Conservation (phyloP, 225 moss, liverwort and hornwort genomes). For the Physcomitrium patens region DNA sequence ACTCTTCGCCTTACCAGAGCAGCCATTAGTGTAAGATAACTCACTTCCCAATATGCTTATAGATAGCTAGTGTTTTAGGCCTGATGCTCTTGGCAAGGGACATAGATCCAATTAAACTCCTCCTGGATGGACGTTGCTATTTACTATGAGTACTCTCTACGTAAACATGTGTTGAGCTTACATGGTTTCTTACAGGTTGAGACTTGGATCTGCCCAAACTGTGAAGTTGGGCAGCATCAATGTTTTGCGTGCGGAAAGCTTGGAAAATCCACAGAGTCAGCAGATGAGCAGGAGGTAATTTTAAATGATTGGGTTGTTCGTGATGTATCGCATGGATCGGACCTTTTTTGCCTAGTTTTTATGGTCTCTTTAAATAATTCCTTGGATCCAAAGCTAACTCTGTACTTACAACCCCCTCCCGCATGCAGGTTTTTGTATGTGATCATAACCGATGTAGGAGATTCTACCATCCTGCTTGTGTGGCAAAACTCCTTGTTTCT, state of each 20-base stretch:
- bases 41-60: constrained; percentile 6
- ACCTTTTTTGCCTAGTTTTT: background rate
- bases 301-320: background rate
- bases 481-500: constrained; percentile 58
- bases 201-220: constrained; percentile 64
- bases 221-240: constrained; percentile 53
- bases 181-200: constrained; percentile 37
- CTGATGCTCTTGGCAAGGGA: background rate
- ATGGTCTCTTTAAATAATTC: background rate
- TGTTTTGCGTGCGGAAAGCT: constrained; percentile 63
- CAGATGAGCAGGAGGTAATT: constrained; percentile 39
- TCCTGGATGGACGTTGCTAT: constrained; percentile 19
- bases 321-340: no score
- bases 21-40: constrained; percentile 60
- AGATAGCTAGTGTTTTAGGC: constrained; percentile 1
- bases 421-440: constrained; percentile 64
- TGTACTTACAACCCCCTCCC: constrained; percentile 10
- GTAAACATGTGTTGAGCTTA: constrained; percentile 12
- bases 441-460: constrained; percentile 59
- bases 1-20: constrained; percentile 66
- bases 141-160: background rate
- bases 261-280: constrained; percentile 33
- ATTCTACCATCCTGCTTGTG: constrained; percentile 65
- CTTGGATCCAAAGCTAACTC: constrained; percentile 12
- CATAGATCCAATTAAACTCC: constrained; percentile 10